Conservation (phyloP, 306 rosid genomes). For the Castanopsis chinensis region DNA sequence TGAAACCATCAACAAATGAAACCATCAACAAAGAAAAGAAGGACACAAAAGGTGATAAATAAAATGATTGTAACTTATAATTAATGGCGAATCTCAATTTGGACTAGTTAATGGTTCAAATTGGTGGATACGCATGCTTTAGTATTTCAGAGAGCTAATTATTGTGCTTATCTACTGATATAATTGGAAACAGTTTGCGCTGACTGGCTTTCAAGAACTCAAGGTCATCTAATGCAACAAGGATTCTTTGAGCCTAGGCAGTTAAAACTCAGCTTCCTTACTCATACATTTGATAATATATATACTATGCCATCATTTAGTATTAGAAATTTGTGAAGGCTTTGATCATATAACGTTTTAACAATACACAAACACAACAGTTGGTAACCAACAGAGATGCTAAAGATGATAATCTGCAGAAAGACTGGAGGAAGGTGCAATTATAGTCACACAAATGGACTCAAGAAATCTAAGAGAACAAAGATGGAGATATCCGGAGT, state of each 20-base stretch:
- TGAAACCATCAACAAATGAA: not conserved
- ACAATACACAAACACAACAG: not conserved
- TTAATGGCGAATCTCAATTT: not conserved
- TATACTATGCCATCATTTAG: not conserved
- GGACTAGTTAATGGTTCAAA: not conserved
- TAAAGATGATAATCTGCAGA: not conserved
- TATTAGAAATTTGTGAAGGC: not conserved
- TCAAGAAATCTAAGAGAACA: not conserved
- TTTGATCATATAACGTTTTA: not conserved
- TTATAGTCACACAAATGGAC: not conserved
- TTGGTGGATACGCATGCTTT: not conserved
- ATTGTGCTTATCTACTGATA: not conserved
- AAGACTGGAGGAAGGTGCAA: not conserved
- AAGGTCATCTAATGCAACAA: not conserved
- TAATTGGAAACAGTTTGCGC: not conserved
- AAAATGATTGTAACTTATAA: not conserved
- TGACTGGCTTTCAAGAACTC: not conserved
- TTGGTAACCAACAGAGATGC: not conserved
- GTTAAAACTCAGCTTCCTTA: not conserved
- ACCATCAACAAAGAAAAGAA: not conserved
- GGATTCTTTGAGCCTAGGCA: not conserved
- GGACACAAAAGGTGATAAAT: not conserved
- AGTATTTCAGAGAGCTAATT: not conserved
- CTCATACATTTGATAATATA: no score
- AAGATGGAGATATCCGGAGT: not conserved